Conservation (phyloP, 495 filamentous ascomycete genomes). For the Collariella sp. region DNA sequence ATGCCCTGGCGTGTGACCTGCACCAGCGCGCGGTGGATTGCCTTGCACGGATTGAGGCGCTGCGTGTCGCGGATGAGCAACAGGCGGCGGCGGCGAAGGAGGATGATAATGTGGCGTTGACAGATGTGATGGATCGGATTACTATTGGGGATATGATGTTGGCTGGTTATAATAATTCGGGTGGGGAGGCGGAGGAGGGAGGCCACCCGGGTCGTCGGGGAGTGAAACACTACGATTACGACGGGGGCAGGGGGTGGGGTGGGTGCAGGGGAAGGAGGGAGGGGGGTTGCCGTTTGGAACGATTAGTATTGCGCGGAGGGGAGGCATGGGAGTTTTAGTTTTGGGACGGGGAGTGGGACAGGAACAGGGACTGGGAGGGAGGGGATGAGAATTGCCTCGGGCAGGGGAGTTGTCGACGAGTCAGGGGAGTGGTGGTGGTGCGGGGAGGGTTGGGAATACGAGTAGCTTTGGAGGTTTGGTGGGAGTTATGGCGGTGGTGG, state of each 20-base stretch:
- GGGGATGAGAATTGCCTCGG: no score
- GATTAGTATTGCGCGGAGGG: constrained; percentile 23
- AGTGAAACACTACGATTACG: no score
- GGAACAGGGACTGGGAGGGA: no score
- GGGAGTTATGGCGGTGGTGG: no score
- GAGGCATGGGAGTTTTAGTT: constrained; percentile 23
- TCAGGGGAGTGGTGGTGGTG: background rate
- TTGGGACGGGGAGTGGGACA: no score
- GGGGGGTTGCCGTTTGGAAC: constrained; percentile 24
- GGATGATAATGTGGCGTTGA: constrained; percentile 54
- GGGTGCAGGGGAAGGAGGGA: no score
- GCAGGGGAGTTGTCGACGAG: constrained; percentile 21
- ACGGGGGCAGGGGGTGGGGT: no score
- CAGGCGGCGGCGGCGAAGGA: constrained; percentile 42
- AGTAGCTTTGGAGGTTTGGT: no score
- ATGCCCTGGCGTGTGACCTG: constrained; percentile 61
- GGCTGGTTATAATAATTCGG: constrained; percentile 25
- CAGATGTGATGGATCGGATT: constrained; percentile 66
- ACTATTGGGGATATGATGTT: constrained; percentile 37
- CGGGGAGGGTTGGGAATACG: no score
- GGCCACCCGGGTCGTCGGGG: constrained; percentile 40
- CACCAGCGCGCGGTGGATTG: constrained; percentile 54
- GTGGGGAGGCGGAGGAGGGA: no score
- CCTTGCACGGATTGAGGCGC: constrained; percentile 23
- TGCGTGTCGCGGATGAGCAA: constrained; percentile 50